Evolutionary conservation across 177 flowering plant species (phyloP), one percentile per base, ranked within the genome.

Genomic region (Tripterygium wilfordii): DNA sequence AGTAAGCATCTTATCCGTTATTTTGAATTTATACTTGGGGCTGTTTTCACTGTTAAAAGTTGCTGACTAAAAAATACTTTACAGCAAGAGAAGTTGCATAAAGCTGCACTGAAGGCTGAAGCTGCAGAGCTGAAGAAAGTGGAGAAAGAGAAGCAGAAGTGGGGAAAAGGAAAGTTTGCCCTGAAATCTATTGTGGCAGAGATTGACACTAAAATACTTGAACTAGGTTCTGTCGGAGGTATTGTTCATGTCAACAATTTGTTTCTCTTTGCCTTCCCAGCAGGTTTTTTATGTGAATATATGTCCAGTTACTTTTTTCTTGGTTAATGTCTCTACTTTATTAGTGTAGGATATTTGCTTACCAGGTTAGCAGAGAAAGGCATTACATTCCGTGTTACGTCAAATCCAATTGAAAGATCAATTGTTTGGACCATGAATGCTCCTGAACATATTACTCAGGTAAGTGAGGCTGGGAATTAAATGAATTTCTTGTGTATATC

Each of bases 81-180:
- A 25, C 74, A 88, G 98, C 71, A 74, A 80, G 89, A 82, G 59
- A 92, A 78, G 58, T 53, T 79, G 78, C 78, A 56, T 23, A 84
- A 82, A 64, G 83, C 69, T 51, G 88, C 85, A 45, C 27, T 67
- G 58, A 88, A 92, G 64, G 88, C 87, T 60, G 87, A 92, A 67
- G 96, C 80, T 42, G 84, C 79, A 9, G 71, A 75, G 60, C 27
- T 66, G 63, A 92, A 79, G 47, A 82, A 78, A 56, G 23, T 74
- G 50, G 66, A 80, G 68, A 88, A 82, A 57, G 88, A 91, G 62
- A 79, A 48, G 68, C 57, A 82, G 30, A 83, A 76, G 61, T 89
- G 96, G 99, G 96, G 86, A 58, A 92, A 79, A 29, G 96, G 94
- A 37, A 88, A 85, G 64, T 64, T 71, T 60, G 88, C 96, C 18